Evolutionary conservation across 78 protist species (phyloP).

Genomic region (Dictyostelium capitatum): DNA sequence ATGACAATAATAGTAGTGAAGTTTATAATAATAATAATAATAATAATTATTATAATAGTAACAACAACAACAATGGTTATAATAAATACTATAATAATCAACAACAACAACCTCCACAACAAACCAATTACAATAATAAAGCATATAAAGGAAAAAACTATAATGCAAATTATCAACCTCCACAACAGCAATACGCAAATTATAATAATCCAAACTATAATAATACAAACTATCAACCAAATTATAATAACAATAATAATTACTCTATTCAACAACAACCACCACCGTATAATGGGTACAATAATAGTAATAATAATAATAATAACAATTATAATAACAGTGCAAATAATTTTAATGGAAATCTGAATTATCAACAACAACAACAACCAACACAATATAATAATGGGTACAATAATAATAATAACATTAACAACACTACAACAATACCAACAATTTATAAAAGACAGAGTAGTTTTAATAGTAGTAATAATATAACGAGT

Average conservation of each 20-base stretch:
- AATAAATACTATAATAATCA: neutral
- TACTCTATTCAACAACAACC: too few relatives aligned
- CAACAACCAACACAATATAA: neutral
- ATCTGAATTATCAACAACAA: neutral
- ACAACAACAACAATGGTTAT: neutral
- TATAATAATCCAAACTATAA: neutral
- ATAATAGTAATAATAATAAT: slow-evolving; percentile 2
- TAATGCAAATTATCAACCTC: slow-evolving; percentile 1
- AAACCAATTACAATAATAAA: neutral
- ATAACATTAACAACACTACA: neutral
- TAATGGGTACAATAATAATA: neutral
- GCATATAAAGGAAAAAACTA: neutral
- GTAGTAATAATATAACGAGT: neutral
- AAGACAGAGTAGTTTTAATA: neutral
- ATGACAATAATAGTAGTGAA: neutral
- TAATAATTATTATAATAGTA: neutral
- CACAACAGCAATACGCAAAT: slow-evolving; percentile 5
- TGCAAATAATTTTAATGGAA: neutral
- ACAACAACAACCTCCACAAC: neutral
- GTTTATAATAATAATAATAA: neutral
- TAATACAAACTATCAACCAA: neutral
- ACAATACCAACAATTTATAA: neutral
- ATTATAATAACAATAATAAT: neutral
- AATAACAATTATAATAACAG: neutral
- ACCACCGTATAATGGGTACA: neutral